phyloP scores from a whole-genome alignment of 2,329 filamentous ascomycete species.

The Botrytis paeoniae region DNA sequence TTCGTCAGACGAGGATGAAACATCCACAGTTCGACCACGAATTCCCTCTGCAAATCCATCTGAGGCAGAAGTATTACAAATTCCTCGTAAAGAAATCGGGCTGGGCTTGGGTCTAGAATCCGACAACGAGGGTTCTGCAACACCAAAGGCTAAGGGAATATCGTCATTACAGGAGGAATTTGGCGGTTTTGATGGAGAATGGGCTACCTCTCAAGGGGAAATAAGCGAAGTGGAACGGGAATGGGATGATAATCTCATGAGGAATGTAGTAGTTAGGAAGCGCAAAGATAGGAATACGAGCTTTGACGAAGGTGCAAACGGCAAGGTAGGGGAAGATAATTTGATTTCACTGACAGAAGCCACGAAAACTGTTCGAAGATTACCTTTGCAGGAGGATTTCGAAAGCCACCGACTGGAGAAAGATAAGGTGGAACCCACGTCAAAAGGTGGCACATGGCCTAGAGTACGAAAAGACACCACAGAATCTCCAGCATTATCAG shows the following conservation, averaged over 20 bases:
- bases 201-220: slow-evolving; percentile 42
- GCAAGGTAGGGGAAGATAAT: slow-evolving; percentile 48
- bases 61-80: slow-evolving; percentile 22
- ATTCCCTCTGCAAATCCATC: slow-evolving; percentile 31
- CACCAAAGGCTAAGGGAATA: slow-evolving; percentile 33
- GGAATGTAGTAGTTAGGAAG: slow-evolving; percentile 54
- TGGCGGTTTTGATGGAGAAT: slow-evolving; percentile 57
- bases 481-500: slow-evolving; percentile 36
- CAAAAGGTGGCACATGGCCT: slow-evolving; percentile 20
- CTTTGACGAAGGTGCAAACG: slow-evolving; percentile 35
- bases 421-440: slow-evolving; percentile 18
- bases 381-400: slow-evolving; percentile 34
- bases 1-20: slow-evolving; percentile 56
- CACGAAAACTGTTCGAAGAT: slow-evolving; percentile 41
- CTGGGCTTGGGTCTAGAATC: slow-evolving; percentile 42
- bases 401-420: slow-evolving; percentile 29
- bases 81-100: slow-evolving; percentile 33
- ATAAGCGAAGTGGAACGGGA: slow-evolving; percentile 50
- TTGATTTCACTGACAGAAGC: slow-evolving; percentile 52
- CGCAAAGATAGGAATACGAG: slow-evolving; percentile 25
- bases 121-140: slow-evolving; percentile 38
- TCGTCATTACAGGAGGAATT: slow-evolving; percentile 49
- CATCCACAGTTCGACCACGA: slow-evolving; percentile 41
- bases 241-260: slow-evolving; percentile 53
- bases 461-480: slow-evolving; percentile 20